Percentiles rank a stretch among this genome's conserved stretches.
Evolutionary conservation across 1,284 basidiomycete genomes (phyloP).

Genomic region (Meira miltonrushii): DNA sequence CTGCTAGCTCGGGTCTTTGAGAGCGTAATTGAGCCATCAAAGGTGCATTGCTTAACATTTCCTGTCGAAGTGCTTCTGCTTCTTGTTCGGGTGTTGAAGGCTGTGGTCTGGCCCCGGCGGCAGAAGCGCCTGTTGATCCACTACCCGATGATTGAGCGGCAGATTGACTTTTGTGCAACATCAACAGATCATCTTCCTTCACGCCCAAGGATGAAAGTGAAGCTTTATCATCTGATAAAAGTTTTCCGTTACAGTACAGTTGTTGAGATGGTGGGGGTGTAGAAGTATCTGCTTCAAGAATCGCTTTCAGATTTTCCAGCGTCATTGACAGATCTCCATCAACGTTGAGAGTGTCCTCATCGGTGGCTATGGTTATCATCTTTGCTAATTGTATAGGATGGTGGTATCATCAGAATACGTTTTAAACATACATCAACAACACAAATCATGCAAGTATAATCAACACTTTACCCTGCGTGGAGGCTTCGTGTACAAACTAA

Average conservation of each 20-base stretch:
- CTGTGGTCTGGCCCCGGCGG: background rate
- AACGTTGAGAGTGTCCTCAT: constrained; percentile 37
- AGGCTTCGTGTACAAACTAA: too few relatives aligned
- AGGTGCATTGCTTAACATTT: constrained; percentile 6
- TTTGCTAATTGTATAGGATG: background rate
- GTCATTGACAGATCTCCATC: constrained; percentile 43
- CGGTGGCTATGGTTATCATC: constrained; percentile 45
- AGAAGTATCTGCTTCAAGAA: constrained; percentile 38
- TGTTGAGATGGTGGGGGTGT: constrained; percentile 33
- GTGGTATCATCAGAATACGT: background rate
- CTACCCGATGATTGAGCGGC: background rate
- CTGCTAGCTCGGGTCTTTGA: constrained; percentile 47
- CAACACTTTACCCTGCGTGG: background rate
- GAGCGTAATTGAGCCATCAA: constrained; percentile 11
- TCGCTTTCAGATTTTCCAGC: constrained; percentile 42
- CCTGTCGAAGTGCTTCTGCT: constrained; percentile 8
- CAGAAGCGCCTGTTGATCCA: background rate
- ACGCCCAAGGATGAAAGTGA: constrained; percentile 38
- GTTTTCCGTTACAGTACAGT: constrained; percentile 25
- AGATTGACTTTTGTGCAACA: constrained; percentile 18
- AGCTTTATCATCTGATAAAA: constrained; percentile 24
- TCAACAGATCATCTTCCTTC: constrained; percentile 35
- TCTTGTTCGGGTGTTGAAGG: background rate
- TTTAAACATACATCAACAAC: background rate
- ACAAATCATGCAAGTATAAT: background rate